Conservation (phyloP, 2,329 filamentous ascomycete species). For the Diplodia sapinea region DNA sequence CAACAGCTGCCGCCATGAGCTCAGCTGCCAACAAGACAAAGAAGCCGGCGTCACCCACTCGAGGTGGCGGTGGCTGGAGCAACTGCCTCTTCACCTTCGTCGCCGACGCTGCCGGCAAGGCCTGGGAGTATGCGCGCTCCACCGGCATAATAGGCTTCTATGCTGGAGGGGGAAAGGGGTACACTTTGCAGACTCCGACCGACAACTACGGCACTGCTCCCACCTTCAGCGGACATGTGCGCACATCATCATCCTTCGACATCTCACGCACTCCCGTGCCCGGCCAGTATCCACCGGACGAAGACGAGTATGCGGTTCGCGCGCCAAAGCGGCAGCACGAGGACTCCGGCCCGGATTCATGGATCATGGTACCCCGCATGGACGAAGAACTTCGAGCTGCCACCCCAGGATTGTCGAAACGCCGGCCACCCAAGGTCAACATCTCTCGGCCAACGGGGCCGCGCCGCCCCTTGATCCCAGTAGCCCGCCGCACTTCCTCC, state of each 20-base stretch:
- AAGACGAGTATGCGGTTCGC: slow-evolving; percentile 48
- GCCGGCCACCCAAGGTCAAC: slow-evolving; percentile 14
- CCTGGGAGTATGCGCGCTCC: slow-evolving; percentile 78
- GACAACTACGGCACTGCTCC: slow-evolving; percentile 37
- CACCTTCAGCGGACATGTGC: slow-evolving; percentile 40
- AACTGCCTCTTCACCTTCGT: slow-evolving; percentile 66
- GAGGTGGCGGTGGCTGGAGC: slow-evolving; percentile 57
- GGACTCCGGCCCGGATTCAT: slow-evolving; percentile 16
- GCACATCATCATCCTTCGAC: slow-evolving; percentile 18
- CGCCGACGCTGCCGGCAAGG: slow-evolving; percentile 73
- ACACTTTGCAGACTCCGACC: slow-evolving; percentile 55
- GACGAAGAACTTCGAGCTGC: slow-evolving; percentile 20
- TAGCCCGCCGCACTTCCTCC: slow-evolving; percentile 12
- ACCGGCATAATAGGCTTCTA: slow-evolving; percentile 82
- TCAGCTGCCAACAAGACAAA: slow-evolving; percentile 33
- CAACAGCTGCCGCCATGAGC: neutral
- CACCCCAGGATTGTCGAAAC: slow-evolving; percentile 20
- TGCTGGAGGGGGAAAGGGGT: slow-evolving; percentile 79
- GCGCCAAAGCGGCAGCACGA: slow-evolving; percentile 53
- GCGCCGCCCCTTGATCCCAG: slow-evolving; percentile 21
- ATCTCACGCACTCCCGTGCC: slow-evolving; percentile 51
- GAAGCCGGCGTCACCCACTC: slow-evolving; percentile 24
- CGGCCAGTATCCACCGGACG: slow-evolving; percentile 60
- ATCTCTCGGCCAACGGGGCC: slow-evolving; percentile 1
- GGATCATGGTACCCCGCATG: slow-evolving; percentile 27